Evolutionary conservation across 331 rosid species (phyloP).

Genomic region (Prunus yedoensis): DNA sequence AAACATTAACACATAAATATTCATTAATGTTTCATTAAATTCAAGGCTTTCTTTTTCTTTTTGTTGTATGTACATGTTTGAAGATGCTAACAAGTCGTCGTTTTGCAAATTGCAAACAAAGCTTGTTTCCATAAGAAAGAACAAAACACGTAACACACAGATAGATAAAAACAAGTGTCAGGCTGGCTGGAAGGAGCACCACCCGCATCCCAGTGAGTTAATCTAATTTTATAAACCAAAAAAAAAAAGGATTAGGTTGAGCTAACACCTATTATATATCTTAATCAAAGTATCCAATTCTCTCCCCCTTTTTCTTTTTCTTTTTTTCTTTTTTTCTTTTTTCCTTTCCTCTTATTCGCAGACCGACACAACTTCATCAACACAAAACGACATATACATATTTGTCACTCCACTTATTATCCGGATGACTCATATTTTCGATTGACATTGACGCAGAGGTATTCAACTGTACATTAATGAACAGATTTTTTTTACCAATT

Average conservation of each 20-base stretch:
- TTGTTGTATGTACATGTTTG: not conserved
- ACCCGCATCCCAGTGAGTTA: not conserved
- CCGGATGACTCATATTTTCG: not conserved
- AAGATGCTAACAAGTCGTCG: not conserved
- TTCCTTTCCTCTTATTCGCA: not conserved
- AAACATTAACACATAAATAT: not conserved
- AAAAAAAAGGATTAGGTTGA: conserved; percentile 34
- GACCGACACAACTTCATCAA: conserved; percentile 29
- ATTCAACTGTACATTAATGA: not conserved
- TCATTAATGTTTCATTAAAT: not conserved
- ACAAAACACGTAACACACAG: conserved; percentile 25
- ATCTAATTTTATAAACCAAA: not conserved
- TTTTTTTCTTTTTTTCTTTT: too few relatives aligned
- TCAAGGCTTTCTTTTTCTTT: not conserved
- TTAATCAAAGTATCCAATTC: not conserved
- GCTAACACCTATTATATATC: not conserved
- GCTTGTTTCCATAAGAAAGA: not conserved
- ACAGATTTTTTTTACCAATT: not conserved
- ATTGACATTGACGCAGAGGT: conserved; percentile 12
- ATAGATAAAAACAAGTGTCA: conserved; percentile 21
- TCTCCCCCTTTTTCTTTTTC: not conserved
- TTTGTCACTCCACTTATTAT: not conserved
- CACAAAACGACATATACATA: conserved; percentile 7
- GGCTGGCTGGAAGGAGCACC: conserved; percentile 19
- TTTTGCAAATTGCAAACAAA: conserved; percentile 10